Percentiles rank a stretch among this genome's conserved stretches.
phyloP scores from a whole-genome alignment of 768 basidiomycete genomes.

The Russula compacta region DNA sequence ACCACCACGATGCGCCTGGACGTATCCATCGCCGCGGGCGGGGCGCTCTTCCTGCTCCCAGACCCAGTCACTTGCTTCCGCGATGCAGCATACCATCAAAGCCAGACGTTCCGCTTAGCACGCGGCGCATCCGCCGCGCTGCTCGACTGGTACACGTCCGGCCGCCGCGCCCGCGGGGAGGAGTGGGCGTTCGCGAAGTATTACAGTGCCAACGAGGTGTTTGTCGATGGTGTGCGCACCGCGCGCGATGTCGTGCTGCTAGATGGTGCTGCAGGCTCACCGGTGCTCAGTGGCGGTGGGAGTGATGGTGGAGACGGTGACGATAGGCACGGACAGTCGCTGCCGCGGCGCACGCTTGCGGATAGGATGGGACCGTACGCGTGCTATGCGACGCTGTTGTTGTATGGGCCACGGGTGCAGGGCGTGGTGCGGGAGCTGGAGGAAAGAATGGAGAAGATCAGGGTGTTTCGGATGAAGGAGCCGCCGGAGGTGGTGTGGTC shows the following conservation, averaged over 20 bases:
- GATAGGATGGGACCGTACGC: conserved; percentile 71
- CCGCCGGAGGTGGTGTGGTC: conserved; percentile 78
- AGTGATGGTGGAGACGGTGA: background rate
- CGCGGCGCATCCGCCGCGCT: conserved; percentile 55
- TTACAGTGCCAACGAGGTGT: conserved; percentile 78
- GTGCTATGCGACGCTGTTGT: conserved; percentile 81
- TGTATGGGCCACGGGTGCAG: conserved; percentile 59
- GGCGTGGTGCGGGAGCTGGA: conserved; percentile 40
- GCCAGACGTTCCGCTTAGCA: conserved; percentile 67
- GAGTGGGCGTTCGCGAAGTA: conserved; percentile 86
- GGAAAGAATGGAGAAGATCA: conserved; percentile 41
- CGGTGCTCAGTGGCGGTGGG: background rate
- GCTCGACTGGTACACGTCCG: conserved; percentile 90
- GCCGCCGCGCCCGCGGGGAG: conserved; percentile 73
- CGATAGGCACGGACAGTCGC: conserved; percentile 12
- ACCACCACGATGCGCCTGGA: conserved; percentile 39
- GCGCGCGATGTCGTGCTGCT: conserved; percentile 75
- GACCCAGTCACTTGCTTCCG: conserved; percentile 92
- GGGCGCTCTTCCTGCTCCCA: conserved; percentile 73
- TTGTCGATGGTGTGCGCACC: conserved; percentile 51
- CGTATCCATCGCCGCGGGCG: conserved; percentile 41
- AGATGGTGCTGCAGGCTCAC: conserved; percentile 29
- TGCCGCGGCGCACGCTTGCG: conserved; percentile 40
- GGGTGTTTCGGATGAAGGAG: conserved; percentile 46
- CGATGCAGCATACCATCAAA: conserved; percentile 72